phyloP scores from a whole-genome alignment of 345 rosid genomes.

The Chamaenerion angustifolium region DNA sequence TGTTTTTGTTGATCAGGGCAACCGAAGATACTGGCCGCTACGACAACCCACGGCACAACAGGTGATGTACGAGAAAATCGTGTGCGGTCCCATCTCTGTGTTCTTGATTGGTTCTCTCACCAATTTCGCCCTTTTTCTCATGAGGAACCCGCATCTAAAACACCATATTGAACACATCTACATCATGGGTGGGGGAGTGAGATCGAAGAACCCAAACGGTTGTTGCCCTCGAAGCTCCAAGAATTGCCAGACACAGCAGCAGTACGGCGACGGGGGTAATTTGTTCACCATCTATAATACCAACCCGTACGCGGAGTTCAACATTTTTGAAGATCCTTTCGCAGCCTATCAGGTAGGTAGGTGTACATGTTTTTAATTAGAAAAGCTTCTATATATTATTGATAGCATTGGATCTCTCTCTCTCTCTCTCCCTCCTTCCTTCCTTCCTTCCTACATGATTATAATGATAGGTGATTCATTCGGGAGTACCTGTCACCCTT shows the following conservation, averaged over 20 bases:
- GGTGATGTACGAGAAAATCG: constrained; percentile 52
- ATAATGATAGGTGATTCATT: constrained; percentile 65
- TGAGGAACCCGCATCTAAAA: constrained; percentile 65
- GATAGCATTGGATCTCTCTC: no score
- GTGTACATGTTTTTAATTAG: no score
- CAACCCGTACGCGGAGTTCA: constrained; percentile 87
- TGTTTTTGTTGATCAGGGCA: no score
- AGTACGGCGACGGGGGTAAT: constrained; percentile 56
- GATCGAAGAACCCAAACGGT: constrained; percentile 46
- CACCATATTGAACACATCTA: constrained; percentile 62
- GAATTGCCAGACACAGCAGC: constrained; percentile 36
- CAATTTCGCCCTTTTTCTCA: constrained; percentile 58
- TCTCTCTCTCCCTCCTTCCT: no score
- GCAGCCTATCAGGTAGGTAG: constrained; percentile 66
- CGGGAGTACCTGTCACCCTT: constrained; percentile 70
- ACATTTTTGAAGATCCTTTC: constrained; percentile 74
- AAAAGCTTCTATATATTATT: background rate
- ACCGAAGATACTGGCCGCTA: constrained; percentile 61
- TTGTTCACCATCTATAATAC: constrained; percentile 50
- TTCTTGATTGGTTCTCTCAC: constrained; percentile 61
- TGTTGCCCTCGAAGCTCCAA: constrained; percentile 44
- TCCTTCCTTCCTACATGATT: background rate
- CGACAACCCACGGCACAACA: constrained; percentile 65
- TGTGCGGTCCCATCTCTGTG: constrained; percentile 55
- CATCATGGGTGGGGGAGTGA: constrained; percentile 84